These are phyloP conservation scores for Annulohypoxylon bovei DNA, from an alignment of 495 filamentous ascomycete species.

Conservation along the genomic window DNA sequence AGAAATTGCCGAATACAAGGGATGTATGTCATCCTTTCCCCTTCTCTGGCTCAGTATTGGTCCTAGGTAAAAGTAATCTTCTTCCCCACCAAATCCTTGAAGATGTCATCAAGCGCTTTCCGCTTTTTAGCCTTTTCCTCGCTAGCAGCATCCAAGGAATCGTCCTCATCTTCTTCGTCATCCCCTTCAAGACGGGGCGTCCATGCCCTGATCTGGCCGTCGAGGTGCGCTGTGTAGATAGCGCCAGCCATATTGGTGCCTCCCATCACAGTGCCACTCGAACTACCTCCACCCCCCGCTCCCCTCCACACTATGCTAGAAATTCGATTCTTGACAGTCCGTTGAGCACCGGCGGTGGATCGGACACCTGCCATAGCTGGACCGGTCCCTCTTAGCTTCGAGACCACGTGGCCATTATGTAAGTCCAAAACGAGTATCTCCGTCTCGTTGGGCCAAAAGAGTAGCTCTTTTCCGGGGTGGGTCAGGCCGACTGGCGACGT, in stretches of 20 bases:
- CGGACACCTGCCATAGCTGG: constrained; percentile 56
- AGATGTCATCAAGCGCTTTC: constrained; percentile 69
- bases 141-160: constrained; percentile 42
- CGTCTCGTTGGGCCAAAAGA: constrained; percentile 80
- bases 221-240: constrained; percentile 65
- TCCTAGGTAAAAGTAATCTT: constrained; percentile 61
- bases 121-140: constrained; percentile 61
- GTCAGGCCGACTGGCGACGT: constrained; percentile 65
- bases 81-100: constrained; percentile 61
- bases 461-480: constrained; percentile 63
- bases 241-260: constrained; percentile 58
- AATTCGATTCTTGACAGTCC: constrained; percentile 65
- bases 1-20: neutral
- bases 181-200: constrained; percentile 60
- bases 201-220: constrained; percentile 69
- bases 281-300: constrained; percentile 53
- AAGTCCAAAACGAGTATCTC: constrained; percentile 82
- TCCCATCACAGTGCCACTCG: constrained; percentile 54
- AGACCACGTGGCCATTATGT: constrained; percentile 76
- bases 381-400: constrained; percentile 71
- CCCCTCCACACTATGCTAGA: constrained; percentile 78
- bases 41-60: neutral
- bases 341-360: constrained; percentile 47
- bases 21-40: neutral
- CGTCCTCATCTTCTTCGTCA: constrained; percentile 57